A percentile compares a stretch with the other conserved stretches of the same genome.
phyloP scores from a whole-genome alignment of 306 rosid species.

The Spatholobus suberectus region DNA sequence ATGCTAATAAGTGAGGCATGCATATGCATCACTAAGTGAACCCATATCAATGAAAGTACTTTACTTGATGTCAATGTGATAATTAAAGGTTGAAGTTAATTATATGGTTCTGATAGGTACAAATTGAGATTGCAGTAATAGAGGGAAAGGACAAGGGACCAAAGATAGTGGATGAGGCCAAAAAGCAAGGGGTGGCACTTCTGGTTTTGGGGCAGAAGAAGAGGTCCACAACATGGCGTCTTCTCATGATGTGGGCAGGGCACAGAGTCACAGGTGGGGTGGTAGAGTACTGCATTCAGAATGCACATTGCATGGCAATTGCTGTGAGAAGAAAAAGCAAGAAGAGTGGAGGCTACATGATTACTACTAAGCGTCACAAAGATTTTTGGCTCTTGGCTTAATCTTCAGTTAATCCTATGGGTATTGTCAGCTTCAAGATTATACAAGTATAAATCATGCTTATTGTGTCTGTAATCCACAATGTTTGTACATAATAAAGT shows the following conservation, averaged over 20 bases:
- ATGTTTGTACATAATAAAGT: slow-evolving; percentile 57
- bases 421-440: slow-evolving; percentile 35
- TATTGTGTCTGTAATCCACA: slow-evolving; percentile 42
- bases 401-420: not conserved
- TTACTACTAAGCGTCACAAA: slow-evolving; percentile 93
- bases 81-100: slow-evolving; percentile 1
- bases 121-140: slow-evolving; percentile 70
- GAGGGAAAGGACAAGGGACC: slow-evolving; percentile 87
- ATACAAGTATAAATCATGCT: not conserved
- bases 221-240: slow-evolving; percentile 85
- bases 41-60: not conserved
- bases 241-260: slow-evolving; percentile 91
- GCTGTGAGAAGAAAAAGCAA: slow-evolving; percentile 90
- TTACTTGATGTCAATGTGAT: slow-evolving; percentile 18
- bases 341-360: slow-evolving; percentile 89
- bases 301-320: slow-evolving; percentile 92
- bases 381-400: slow-evolving; percentile 98
- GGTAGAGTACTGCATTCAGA: slow-evolving; percentile 88
- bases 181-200: slow-evolving; percentile 70
- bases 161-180: slow-evolving; percentile 90
- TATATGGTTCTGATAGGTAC: slow-evolving; percentile 62
- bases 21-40: not conserved
- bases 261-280: slow-evolving; percentile 55
- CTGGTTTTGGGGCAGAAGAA: slow-evolving; percentile 91
- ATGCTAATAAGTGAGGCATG: slow-evolving; percentile 8